Conservation (phyloP, 495 filamentous ascomycete genomes). For the Penicillium alfredii region DNA sequence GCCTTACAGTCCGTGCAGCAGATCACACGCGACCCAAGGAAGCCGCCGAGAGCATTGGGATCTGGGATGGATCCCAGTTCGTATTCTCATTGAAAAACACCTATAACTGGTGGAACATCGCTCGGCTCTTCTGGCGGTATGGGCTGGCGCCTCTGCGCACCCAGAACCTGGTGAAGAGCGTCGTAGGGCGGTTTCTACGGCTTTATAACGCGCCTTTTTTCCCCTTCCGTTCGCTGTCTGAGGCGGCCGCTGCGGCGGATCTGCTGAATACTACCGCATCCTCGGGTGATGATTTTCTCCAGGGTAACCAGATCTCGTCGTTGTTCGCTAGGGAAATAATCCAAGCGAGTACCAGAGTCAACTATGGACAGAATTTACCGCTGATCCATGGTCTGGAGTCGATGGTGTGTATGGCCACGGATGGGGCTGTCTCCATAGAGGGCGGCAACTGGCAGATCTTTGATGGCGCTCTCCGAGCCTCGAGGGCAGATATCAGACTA, state of each 20-base stretch:
- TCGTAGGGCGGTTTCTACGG: slow-evolving; percentile 66
- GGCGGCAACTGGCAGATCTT: slow-evolving; percentile 98
- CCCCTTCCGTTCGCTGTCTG: slow-evolving; percentile 71
- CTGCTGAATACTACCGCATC: slow-evolving; percentile 57
- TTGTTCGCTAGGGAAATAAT: slow-evolving; percentile 77
- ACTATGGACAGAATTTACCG: slow-evolving; percentile 85
- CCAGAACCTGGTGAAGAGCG: slow-evolving; percentile 63
- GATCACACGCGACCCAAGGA: slow-evolving; percentile 32
- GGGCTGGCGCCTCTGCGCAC: slow-evolving; percentile 71
- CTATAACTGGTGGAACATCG: slow-evolving; percentile 71
- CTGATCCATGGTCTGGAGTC: slow-evolving; percentile 85
- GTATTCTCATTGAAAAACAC: slow-evolving; percentile 57
- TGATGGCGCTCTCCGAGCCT: slow-evolving; percentile 62
- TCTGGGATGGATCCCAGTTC: slow-evolving; percentile 80
- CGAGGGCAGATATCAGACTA: slow-evolving; percentile 55
- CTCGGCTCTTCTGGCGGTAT: slow-evolving; percentile 79
- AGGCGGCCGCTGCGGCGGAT: slow-evolving; percentile 57
- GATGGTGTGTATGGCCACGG: slow-evolving; percentile 90
- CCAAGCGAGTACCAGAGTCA: slow-evolving; percentile 88
- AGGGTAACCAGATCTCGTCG: slow-evolving; percentile 57
- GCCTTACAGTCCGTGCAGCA: slow-evolving; percentile 45
- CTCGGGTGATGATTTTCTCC: slow-evolving; percentile 67
- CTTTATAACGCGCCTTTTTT: slow-evolving; percentile 80
- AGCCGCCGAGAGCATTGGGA: slow-evolving; percentile 51
- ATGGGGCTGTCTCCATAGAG: slow-evolving; percentile 70